phyloP scores from a whole-genome alignment of 495 filamentous ascomycete genomes.

The Neurospora sp. region DNA sequence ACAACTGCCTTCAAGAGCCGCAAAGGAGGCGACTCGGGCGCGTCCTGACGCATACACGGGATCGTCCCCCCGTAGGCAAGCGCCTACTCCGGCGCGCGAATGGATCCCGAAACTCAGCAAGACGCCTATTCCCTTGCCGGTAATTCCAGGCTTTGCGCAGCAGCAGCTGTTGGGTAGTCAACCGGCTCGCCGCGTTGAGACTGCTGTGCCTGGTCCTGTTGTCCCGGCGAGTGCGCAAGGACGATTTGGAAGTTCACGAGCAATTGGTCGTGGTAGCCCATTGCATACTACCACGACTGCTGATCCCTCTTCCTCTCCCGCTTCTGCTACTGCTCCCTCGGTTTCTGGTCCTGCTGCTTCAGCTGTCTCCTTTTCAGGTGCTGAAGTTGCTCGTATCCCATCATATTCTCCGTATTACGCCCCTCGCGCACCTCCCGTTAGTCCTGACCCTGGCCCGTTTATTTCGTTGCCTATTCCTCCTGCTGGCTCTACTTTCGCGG shows the following conservation, averaged over 20 bases:
- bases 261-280: neutral
- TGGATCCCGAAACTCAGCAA: neutral
- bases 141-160: neutral
- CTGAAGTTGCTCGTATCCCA: neutral
- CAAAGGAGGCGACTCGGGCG: neutral
- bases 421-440: neutral
- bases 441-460: neutral
- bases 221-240: neutral
- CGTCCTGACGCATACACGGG: neutral
- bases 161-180: neutral
- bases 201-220: neutral
- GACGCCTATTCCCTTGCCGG: neutral
- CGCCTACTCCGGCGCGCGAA: neutral
- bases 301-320: neutral
- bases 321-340: neutral
- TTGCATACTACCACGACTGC: neutral
- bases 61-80: neutral
- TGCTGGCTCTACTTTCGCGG: neutral
- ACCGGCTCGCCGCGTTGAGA: neutral
- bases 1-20: neutral
- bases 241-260: neutral
- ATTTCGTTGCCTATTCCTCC: neutral
- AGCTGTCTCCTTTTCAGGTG: neutral
- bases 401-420: neutral
- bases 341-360: neutral